Evolutionary conservation across 2,329 filamentous ascomycete species (phyloP).

Genomic region (Ceratocystis lukuohia): DNA sequence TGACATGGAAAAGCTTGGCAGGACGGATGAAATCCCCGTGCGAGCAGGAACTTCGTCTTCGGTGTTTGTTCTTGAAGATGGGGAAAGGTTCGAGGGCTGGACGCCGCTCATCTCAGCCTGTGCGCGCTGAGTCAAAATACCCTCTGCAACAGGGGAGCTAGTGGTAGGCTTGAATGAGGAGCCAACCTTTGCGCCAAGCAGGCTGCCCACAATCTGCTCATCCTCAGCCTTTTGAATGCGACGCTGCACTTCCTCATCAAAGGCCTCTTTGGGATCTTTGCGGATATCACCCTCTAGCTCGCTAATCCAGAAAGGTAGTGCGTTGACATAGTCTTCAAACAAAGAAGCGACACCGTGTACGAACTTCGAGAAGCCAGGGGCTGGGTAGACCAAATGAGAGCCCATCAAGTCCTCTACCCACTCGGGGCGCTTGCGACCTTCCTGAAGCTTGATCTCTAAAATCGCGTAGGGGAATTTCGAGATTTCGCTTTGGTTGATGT

Average conservation of each 20-base stretch:
- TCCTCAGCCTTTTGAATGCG: constrained; percentile 72
- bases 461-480: constrained; percentile 81
- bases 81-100: constrained; percentile 17
- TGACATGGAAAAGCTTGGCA: constrained; percentile 71
- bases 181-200: constrained; percentile 49
- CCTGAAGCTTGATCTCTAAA: constrained; percentile 80
- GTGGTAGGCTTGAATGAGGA: constrained; percentile 45
- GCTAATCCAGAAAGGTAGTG: constrained; percentile 87
- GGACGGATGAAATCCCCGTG: constrained; percentile 48
- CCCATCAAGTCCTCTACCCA: constrained; percentile 89
- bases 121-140: constrained; percentile 33
- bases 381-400: constrained; percentile 81
- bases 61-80: constrained; percentile 25
- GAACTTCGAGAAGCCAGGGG: constrained; percentile 90
- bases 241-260: constrained; percentile 79
- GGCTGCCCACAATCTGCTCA: constrained; percentile 76
- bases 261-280: constrained; percentile 78
- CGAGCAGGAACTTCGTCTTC: constrained; percentile 26
- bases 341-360: constrained; percentile 82
- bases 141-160: constrained; percentile 55
- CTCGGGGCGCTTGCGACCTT: constrained; percentile 57
- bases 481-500: constrained; percentile 82
- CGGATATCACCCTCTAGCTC: constrained; percentile 88
- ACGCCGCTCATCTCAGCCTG: constrained; percentile 24
- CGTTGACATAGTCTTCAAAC: constrained; percentile 94